Conservation (phyloP, 495 filamentous ascomycete species). For the Tuber borchii region DNA sequence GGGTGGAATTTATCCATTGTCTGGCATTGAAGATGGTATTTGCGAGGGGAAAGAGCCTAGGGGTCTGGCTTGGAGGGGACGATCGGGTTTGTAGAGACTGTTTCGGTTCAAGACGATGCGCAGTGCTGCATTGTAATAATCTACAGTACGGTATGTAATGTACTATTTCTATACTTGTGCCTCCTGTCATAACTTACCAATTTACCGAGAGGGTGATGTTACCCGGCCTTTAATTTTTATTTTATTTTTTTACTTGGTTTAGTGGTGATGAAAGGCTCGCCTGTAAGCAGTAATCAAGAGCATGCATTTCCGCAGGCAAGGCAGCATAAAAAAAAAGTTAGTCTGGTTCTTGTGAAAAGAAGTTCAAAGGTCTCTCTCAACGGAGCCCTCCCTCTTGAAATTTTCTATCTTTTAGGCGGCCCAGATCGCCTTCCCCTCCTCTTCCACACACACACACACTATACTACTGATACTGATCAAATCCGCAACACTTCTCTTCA, state of each 20-base stretch:
- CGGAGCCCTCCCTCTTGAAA: not conserved
- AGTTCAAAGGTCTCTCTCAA: not conserved
- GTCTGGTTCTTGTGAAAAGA: not conserved
- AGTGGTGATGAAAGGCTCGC: not conserved
- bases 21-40: constrained; percentile 17
- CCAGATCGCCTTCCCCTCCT: not conserved
- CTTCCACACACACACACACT: not conserved
- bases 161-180: not conserved
- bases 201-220: constrained; percentile 10
- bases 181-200: not conserved
- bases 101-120: not conserved
- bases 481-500: not conserved
- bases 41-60: too few relatives aligned
- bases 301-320: not conserved
- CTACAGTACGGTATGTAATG: too few relatives aligned
- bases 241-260: not conserved
- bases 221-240: constrained; percentile 8
- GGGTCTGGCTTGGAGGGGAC: not conserved
- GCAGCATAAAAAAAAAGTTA: not conserved
- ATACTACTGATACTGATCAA: not conserved
- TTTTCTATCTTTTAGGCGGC: not conserved
- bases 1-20: constrained; percentile 37
- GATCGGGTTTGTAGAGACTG: not conserved
- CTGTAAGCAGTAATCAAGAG: not conserved
- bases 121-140: not conserved